Evolutionary conservation across 805 yeast species (phyloP).

Genomic region (Wickerhamiella occidentalis): DNA sequence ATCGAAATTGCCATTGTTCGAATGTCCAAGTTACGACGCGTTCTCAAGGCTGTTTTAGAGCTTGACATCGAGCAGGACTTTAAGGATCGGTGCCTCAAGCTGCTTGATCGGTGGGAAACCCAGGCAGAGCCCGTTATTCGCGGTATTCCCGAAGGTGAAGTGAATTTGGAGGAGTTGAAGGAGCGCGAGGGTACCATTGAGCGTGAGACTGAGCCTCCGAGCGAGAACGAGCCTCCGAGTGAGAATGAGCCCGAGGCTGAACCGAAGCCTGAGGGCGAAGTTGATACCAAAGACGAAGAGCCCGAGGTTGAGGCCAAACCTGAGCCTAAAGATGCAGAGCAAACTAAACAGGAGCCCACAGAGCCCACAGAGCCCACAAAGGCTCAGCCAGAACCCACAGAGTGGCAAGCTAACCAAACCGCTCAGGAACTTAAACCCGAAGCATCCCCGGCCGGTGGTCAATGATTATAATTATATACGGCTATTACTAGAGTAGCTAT

Average conservation of each 20-base stretch:
- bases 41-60: conserved; percentile 11
- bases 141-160: conserved; percentile 22
- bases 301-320: background rate
- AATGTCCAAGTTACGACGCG: conserved; percentile 18
- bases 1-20: conserved; percentile 21
- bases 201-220: background rate
- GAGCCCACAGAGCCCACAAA: too few species aligned
- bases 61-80: conserved; percentile 7
- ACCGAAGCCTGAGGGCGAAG: background rate
- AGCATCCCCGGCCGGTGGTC: too few species aligned
- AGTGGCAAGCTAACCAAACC: too few species aligned
- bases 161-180: background rate
- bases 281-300: background rate
- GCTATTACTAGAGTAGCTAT: too few species aligned
- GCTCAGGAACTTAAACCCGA: too few species aligned
- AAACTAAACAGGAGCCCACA: too few species aligned
- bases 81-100: conserved; percentile 3
- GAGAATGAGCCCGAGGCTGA: background rate
- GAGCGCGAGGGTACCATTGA: background rate
- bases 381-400: too few species aligned
- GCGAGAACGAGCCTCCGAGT: background rate
- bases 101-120: conserved; percentile 16
- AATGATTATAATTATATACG: too few species aligned
- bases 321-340: too few species aligned
- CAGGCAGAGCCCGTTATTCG: conserved; percentile 20